Evolutionary conservation across 176 grass and related monocot species (phyloP).

Genomic region (Cenchrus americanus): DNA sequence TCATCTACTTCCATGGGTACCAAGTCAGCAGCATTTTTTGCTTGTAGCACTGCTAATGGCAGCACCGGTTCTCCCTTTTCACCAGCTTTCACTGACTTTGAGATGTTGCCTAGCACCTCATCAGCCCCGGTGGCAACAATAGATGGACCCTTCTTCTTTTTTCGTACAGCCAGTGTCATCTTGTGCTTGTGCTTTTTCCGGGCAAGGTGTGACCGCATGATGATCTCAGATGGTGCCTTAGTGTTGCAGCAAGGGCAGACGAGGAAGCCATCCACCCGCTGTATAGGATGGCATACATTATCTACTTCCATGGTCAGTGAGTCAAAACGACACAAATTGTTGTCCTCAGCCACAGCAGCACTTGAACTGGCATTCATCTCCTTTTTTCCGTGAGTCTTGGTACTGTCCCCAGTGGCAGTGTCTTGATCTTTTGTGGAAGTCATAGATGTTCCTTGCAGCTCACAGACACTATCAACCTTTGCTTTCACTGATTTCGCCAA

Average conservation of each 20-base stretch:
- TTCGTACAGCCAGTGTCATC: background rate
- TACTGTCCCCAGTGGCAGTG: background rate
- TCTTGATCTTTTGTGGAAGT: background rate
- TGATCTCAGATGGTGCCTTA: background rate
- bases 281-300: background rate
- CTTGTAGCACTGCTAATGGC: background rate
- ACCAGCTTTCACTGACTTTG: background rate
- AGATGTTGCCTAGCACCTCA: background rate
- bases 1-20: background rate
- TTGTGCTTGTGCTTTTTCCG: conserved; percentile 38
- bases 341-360: background rate
- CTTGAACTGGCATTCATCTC: background rate
- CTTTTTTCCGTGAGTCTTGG: background rate
- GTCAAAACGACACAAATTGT: background rate
- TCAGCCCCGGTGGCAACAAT: background rate
- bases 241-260: background rate
- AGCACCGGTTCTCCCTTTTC: background rate
- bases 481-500: background rate
- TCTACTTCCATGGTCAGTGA: background rate
- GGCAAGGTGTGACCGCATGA: conserved; percentile 15
- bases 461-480: background rate
- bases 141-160: background rate
- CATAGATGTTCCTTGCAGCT: background rate
- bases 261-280: conserved; percentile 5
- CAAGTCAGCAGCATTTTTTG: background rate